These are phyloP conservation scores for Collariella sp. DNA, from an alignment of 495 filamentous ascomycete genomes.

Conservation along the genomic window DNA sequence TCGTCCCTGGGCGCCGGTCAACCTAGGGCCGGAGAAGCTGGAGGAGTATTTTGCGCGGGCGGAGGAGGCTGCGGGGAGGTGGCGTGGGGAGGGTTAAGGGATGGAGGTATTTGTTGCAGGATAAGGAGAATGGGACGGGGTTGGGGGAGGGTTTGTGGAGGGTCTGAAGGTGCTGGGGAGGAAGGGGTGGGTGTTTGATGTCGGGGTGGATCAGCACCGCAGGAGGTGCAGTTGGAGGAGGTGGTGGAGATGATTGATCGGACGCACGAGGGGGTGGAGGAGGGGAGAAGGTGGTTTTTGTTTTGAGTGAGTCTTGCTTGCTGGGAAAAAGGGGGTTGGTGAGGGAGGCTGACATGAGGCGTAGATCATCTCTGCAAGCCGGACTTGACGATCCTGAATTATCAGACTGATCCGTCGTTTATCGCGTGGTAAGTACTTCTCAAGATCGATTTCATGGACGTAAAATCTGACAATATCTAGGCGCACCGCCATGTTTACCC, in stretches of 20 bases:
- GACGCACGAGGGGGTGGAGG: conserved; percentile 49
- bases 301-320: conserved; percentile 56
- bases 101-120: conserved; percentile 74
- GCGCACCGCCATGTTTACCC: conserved; percentile 47
- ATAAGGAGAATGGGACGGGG: conserved; percentile 57
- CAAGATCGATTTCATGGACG: neutral
- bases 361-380: conserved; percentile 86
- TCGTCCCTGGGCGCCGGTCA: conserved; percentile 76
- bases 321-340: neutral
- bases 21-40: conserved; percentile 45
- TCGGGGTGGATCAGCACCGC: conserved; percentile 67
- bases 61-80: conserved; percentile 40
- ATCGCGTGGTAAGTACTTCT: conserved; percentile 34
- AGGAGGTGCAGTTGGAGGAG: conserved; percentile 63
- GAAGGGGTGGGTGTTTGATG: conserved; percentile 61
- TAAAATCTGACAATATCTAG: neutral
- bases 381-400: conserved; percentile 48
- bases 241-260: conserved; percentile 61
- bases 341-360: neutral
- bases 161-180: conserved; percentile 60
- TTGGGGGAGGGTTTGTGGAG: conserved; percentile 51
- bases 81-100: conserved; percentile 46
- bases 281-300: conserved; percentile 51
- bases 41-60: conserved; percentile 45
- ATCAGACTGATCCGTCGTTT: conserved; percentile 49